Conservation (phyloP, 495 filamentous ascomycete genomes). For the Zalerion maritima region DNA sequence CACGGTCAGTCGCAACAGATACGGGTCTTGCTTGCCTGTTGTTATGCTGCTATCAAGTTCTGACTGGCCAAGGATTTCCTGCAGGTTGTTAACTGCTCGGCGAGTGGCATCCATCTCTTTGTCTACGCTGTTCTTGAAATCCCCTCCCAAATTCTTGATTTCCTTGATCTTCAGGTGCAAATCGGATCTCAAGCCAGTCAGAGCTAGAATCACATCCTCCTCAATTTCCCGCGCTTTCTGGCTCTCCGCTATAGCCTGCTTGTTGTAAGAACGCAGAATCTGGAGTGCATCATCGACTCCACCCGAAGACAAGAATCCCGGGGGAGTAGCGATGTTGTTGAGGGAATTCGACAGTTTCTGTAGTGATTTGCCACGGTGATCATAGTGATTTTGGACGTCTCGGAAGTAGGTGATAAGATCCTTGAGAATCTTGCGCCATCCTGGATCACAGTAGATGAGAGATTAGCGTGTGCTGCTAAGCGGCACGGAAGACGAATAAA, state of each 20-base stretch:
- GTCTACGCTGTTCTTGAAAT: constrained; percentile 85
- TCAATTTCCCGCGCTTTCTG: constrained; percentile 85
- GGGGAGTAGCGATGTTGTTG: constrained; percentile 60
- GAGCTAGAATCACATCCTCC: constrained; percentile 72
- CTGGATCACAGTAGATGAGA: constrained; percentile 26
- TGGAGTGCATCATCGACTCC: constrained; percentile 77
- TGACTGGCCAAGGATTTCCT: constrained; percentile 62
- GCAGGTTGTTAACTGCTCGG: constrained; percentile 57
- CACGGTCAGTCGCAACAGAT: constrained; percentile 66
- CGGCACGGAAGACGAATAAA: constrained; percentile 1
- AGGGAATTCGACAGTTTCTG: constrained; percentile 70
- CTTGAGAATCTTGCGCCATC: constrained; percentile 91
- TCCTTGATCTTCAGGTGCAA: constrained; percentile 94
- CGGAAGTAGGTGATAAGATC: constrained; percentile 89
- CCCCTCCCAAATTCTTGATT: constrained; percentile 78
- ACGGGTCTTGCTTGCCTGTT: constrained; percentile 81
- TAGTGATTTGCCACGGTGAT: constrained; percentile 68
- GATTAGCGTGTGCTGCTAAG: constrained; percentile 2
- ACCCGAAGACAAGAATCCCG: constrained; percentile 57
- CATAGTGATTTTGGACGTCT: constrained; percentile 83
- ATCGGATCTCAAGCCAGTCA: constrained; percentile 76
- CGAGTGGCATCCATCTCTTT: constrained; percentile 61
- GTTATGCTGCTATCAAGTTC: constrained; percentile 62
- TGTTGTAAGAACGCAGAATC: constrained; percentile 70
- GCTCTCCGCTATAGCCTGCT: constrained; percentile 62